Base-by-base conservation (phyloP, 495 filamentous ascomycete genomes). In the Penicillium robsamsonii region DNA sequence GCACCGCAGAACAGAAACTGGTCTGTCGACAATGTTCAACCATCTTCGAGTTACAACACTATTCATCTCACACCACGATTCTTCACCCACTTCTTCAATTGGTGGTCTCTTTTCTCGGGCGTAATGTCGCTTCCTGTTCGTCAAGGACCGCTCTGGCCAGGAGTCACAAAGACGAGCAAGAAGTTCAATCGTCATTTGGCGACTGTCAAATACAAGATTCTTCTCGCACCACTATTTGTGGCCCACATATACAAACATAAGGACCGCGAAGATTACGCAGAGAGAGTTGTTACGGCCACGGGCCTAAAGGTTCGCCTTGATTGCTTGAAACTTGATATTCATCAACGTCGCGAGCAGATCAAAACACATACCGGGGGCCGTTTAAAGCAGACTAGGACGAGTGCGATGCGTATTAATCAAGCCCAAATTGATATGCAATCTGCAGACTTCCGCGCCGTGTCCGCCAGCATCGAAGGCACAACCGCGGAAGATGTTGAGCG, bases 181-280 rank as follows among this genome's bases (percentile, higher is more conserved):
- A 98, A 98, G 69, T 97, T 98, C 70, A 93, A 92, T 29, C 85
- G 95, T 46, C 94, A 98, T 73, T 76, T 98, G 52, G 93, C 91
- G 8, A 97, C 95, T 10, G 90, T 98, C 75, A 97, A 98, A 75
- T 97, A 98, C 72, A 96, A 92, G 60, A 71, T 98, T 40, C 82
- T 96, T 7, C 77, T 98, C 13, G 94, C 95, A 2, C 94, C 94
- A 1, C 76, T 98, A 5, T 98, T 94, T 65, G 84, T 97, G 46
- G 92, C 91, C 55, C 94, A 98, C 56, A 90, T 98, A 38, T 98
- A 98, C 77, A 97, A 96, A 71, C 95, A 98, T 74, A 96, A 96
- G 63, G 95, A 97, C 64, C 86, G 83, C 4, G 92, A 96, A 67
- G 92, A 96, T 47, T 88, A 87, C 66, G 79, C 81, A 1, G 87